Percentiles rank a stretch among this genome's conserved stretches.
phyloP scores from a whole-genome alignment of 73 alveolate genomes.

The Blepharisma japonicum region DNA sequence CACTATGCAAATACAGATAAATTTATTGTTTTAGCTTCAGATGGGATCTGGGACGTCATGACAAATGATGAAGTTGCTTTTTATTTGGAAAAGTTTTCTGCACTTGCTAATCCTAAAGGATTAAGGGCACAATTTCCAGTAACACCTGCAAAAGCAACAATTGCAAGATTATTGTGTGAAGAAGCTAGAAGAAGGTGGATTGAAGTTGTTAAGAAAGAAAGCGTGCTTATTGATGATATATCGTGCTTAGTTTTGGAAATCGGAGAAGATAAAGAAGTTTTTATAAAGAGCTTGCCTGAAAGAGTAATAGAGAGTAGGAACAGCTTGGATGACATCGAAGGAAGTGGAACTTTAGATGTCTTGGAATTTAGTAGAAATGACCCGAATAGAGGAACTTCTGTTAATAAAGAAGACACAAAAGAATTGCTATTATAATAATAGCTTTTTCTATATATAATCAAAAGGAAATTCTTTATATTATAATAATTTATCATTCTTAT shows the following conservation, averaged over 20 bases:
- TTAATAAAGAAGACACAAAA: no score
- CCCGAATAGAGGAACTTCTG: no score
- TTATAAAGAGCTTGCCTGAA: no score
- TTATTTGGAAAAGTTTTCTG: background rate
- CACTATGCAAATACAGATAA: background rate
- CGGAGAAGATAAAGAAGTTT: background rate
- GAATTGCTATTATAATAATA: no score
- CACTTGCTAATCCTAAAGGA: background rate
- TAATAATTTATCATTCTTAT: no score
- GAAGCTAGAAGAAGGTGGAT: slow-evolving; percentile 5
- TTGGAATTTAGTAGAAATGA: no score
- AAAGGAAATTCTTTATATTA: no score
- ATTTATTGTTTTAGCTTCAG: slow-evolving; percentile 32
- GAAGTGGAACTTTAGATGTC: no score
- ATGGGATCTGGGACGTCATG: slow-evolving; percentile 39
- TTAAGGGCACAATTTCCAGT: background rate
- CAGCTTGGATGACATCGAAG: no score
- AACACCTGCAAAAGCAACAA: background rate
- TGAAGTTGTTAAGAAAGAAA: background rate
- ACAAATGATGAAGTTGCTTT: slow-evolving; percentile 7
- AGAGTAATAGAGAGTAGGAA: no score
- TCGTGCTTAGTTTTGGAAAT: background rate
- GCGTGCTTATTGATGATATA: slow-evolving; percentile 11
- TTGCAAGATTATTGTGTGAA: background rate
- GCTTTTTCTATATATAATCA: no score